Percentiles rank a stretch among this genome's conserved stretches.
phyloP scores from a whole-genome alignment of 116 monocot genomes.

The Posidonia oceanica region DNA sequence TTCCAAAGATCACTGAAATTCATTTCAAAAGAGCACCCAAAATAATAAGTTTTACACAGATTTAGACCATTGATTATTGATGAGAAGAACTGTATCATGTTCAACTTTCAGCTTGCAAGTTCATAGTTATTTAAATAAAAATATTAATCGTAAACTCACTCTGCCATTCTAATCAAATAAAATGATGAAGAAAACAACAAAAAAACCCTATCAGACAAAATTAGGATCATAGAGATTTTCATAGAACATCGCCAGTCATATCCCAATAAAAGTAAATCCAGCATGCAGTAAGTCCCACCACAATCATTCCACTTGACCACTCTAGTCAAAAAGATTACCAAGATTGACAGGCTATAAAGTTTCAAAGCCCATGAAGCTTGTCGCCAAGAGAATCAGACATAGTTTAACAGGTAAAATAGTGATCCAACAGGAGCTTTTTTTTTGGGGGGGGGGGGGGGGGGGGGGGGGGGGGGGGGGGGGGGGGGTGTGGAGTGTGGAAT shows the following conservation, averaged over 20 bases:
- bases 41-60: background rate
- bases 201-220: background rate
- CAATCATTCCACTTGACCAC: too few relatives aligned
- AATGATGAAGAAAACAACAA: background rate
- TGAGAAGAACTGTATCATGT: background rate
- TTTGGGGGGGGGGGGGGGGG: too few relatives aligned
- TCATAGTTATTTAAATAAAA: background rate
- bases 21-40: background rate
- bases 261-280: too few relatives aligned
- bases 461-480: too few relatives aligned
- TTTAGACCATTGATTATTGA: background rate
- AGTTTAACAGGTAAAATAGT: too few relatives aligned
- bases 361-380: too few relatives aligned
- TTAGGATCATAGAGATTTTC: background rate
- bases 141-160: background rate
- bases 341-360: too few relatives aligned
- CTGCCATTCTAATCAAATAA: background rate
- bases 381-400: too few relatives aligned
- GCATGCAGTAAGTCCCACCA: too few relatives aligned
- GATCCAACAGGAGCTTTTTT: too few relatives aligned
- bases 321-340: too few relatives aligned
- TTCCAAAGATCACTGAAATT: conserved; percentile 42
- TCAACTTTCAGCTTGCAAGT: background rate
- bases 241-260: background rate
- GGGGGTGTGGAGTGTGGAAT: too few relatives aligned